These are phyloP conservation scores for Choanephora cucurbitarum DNA, from an alignment of 371 early-diverging fungal species.

Conservation along the genomic window DNA sequence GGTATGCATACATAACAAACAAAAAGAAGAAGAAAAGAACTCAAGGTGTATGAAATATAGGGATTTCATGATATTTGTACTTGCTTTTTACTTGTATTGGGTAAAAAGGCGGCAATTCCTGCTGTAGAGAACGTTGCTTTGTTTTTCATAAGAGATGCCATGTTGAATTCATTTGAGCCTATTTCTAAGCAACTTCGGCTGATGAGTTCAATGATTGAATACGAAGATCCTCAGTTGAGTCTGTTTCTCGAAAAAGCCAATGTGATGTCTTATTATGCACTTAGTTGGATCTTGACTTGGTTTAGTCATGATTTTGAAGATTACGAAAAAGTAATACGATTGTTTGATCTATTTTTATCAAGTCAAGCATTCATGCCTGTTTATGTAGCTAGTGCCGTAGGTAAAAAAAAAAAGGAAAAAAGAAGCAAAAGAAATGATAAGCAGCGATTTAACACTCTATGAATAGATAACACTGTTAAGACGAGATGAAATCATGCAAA, in stretches of 20 bases:
- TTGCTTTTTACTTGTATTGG: constrained; percentile 50
- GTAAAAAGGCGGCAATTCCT: constrained; percentile 54
- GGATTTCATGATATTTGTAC: constrained; percentile 60
- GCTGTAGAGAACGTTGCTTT: constrained; percentile 54
- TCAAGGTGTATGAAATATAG: constrained; percentile 15
- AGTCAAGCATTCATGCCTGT: constrained; percentile 76
- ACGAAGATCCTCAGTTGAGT: constrained; percentile 43
- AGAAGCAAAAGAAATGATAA: background rate
- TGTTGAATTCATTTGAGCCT: constrained; percentile 55
- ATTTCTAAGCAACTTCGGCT: constrained; percentile 46
- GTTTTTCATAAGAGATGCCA: constrained; percentile 53
- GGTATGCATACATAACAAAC: constrained; percentile 19
- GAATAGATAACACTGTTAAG: constrained; percentile 59
- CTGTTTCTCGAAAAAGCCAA: constrained; percentile 39
- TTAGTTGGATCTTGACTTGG: constrained; percentile 90
- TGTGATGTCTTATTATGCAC: constrained; percentile 77
- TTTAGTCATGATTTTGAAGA: constrained; percentile 76
- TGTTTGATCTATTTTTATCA: constrained; percentile 79
- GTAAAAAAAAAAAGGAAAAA: background rate
- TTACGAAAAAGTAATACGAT: constrained; percentile 61
- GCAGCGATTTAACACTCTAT: background rate
- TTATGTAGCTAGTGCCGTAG: constrained; percentile 70
- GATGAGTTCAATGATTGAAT: constrained; percentile 51
- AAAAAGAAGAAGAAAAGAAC: background rate
- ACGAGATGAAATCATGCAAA: constrained; percentile 49